Evolutionary conservation across 2,329 filamentous ascomycete genomes (phyloP).

Genomic region (Diaporthe nobilis): DNA sequence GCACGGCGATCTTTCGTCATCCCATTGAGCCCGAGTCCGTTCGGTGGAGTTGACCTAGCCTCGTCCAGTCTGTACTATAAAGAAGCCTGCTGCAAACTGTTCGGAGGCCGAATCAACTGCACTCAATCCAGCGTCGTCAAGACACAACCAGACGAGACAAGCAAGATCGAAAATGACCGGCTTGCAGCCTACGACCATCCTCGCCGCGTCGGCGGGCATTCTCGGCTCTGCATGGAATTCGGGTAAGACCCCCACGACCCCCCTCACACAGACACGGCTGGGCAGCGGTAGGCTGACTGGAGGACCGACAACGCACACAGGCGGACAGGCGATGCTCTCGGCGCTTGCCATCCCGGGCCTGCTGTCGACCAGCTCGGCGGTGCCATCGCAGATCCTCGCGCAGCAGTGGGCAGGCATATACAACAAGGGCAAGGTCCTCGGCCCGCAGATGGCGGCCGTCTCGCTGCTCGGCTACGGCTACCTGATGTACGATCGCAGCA

Average conservation of each 20-base stretch:
- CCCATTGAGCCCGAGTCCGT: background rate
- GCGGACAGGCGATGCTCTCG: constrained; percentile 54
- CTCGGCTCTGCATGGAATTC: constrained; percentile 56
- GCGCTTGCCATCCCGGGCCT: constrained; percentile 52
- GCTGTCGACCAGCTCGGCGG: constrained; percentile 43
- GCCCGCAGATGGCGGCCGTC: constrained; percentile 54
- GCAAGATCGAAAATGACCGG: constrained; percentile 35
- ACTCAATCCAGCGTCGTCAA: background rate
- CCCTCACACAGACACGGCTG: constrained; percentile 34
- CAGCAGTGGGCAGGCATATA: constrained; percentile 56
- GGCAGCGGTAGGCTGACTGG: background rate
- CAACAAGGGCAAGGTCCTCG: constrained; percentile 52
- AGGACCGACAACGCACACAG: constrained; percentile 45
- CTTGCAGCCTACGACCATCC: constrained; percentile 42
- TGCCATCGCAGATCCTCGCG: constrained; percentile 49
- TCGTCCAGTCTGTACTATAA: background rate
- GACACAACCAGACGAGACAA: background rate
- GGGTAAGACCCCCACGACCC: constrained; percentile 46
- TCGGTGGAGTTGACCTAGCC: no score
- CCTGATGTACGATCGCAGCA: constrained; percentile 52
- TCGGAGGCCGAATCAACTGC: background rate
- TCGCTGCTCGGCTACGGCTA: constrained; percentile 54
- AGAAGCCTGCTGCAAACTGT: background rate
- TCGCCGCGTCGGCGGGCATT: constrained; percentile 56
- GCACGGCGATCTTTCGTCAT: background rate